These are phyloP conservation scores for Phytophthora pini DNA, from an alignment of 352 stramenopile genomes.

Conservation along the genomic window DNA sequence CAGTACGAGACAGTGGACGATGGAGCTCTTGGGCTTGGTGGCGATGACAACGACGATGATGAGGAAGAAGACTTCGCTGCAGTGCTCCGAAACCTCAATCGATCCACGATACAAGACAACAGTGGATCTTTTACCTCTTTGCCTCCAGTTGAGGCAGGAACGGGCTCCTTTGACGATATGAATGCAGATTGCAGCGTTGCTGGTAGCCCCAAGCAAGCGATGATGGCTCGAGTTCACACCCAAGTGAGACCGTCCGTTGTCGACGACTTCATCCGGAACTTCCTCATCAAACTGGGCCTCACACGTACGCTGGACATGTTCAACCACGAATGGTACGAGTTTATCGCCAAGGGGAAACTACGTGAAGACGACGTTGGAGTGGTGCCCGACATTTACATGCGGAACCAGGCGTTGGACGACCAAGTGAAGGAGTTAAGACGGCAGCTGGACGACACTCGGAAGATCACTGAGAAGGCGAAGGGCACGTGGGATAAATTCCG, in stretches of 20 bases:
- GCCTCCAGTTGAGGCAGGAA: constrained; percentile 11
- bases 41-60: constrained; percentile 81
- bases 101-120: constrained; percentile 48
- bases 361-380: constrained; percentile 88
- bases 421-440: constrained; percentile 84
- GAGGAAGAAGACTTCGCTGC: constrained; percentile 91
- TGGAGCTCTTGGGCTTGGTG: constrained; percentile 46
- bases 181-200: constrained; percentile 26
- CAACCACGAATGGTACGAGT: constrained; percentile 97
- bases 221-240: constrained; percentile 46
- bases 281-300: constrained; percentile 95
- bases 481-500: constrained; percentile 97
- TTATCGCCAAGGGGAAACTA: constrained; percentile 92
- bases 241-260: constrained; percentile 88
- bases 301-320: constrained; percentile 92
- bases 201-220: constrained; percentile 35
- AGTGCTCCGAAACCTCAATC: constrained; percentile 76
- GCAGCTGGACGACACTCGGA: constrained; percentile 89
- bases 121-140: constrained; percentile 15
- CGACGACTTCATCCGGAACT: constrained; percentile 96
- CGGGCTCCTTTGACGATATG: constrained; percentile 11
- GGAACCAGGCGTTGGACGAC: constrained; percentile 93
- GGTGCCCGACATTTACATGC: constrained; percentile 95
- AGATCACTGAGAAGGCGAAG: constrained; percentile 91
- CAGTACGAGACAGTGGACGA: constrained; percentile 85